Percentiles rank a stretch among this genome's conserved stretches.
phyloP scores from a whole-genome alignment of 257 asterid genomes.

The Rhazya stricta region DNA sequence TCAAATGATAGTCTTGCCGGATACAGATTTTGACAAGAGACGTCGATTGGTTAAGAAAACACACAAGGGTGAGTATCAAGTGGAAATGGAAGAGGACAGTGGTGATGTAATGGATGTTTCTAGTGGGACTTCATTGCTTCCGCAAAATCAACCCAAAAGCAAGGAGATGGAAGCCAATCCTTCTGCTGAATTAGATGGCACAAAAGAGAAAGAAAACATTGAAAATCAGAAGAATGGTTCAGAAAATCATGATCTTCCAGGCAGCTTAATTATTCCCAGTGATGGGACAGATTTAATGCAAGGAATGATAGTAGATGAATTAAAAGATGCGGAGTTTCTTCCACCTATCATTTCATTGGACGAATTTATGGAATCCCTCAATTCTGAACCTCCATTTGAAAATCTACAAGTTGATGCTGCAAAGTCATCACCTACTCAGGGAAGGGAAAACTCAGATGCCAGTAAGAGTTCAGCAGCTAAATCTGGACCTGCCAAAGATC shows the following conservation, averaged over 20 bases:
- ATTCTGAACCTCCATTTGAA: conserved; percentile 90
- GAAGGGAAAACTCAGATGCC: conserved; percentile 36
- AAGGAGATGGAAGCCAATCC: conserved; percentile 4
- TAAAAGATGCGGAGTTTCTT: conserved; percentile 73
- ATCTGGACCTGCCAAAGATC: conserved; percentile 33
- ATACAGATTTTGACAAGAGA: conserved; percentile 68
- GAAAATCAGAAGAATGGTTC: conserved; percentile 34
- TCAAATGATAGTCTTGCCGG: conserved; percentile 88
- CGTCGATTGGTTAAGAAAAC: conserved; percentile 92
- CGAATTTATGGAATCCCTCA: conserved; percentile 96
- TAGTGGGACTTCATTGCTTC: conserved; percentile 43
- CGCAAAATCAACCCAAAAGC: conserved; percentile 24
- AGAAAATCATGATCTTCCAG: conserved; percentile 52
- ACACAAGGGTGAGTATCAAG: conserved; percentile 97
- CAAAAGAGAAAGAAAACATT: conserved; percentile 36
- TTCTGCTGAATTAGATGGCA: conserved; percentile 35
- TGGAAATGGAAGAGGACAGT: conserved; percentile 71
- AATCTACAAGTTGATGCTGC: conserved; percentile 47
- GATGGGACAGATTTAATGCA: conserved; percentile 95
- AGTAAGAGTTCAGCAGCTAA: conserved; percentile 24
- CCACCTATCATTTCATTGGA: conserved; percentile 92
- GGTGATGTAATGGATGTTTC: conserved; percentile 57
- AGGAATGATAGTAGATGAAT: conserved; percentile 89
- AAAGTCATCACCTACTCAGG: conserved; percentile 24
- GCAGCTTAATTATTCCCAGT: conserved; percentile 67